phyloP scores from a whole-genome alignment of 257 asterid species.

The Solanum chilense region DNA sequence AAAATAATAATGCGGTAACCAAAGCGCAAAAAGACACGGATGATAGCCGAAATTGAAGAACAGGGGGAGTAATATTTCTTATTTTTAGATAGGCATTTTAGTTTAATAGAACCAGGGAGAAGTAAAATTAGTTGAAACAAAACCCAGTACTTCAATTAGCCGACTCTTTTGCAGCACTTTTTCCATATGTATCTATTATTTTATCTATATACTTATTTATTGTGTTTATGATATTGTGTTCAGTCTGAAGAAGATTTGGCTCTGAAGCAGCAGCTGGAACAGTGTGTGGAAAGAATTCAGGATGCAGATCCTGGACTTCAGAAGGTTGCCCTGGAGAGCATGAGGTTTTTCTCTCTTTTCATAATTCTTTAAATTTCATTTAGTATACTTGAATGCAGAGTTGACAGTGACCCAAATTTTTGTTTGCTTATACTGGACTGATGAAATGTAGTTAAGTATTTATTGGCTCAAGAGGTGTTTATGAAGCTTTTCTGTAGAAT shows the following conservation, averaged over 20 bases:
- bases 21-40: neutral
- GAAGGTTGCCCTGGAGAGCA: constrained; percentile 77
- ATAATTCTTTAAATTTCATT: neutral
- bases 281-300: constrained; percentile 83
- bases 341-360: constrained; percentile 41
- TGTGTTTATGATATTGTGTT: neutral
- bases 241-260: constrained; percentile 96
- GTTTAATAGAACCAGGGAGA: neutral
- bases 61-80: neutral
- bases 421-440: neutral
- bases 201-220: neutral
- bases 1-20: neutral
- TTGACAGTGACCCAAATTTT: neutral
- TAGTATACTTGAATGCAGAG: neutral
- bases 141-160: neutral
- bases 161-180: neutral
- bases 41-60: neutral
- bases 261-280: constrained; percentile 77
- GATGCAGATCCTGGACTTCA: constrained; percentile 81
- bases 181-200: neutral
- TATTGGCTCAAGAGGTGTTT: neutral
- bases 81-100: neutral
- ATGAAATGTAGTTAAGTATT: neutral
- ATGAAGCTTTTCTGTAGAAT: neutral
- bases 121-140: neutral